A percentile compares a stretch with the other conserved stretches of the same genome.
phyloP scores from a whole-genome alignment of 176 grass and related monocot species.

The Alloteropsis semialata region DNA sequence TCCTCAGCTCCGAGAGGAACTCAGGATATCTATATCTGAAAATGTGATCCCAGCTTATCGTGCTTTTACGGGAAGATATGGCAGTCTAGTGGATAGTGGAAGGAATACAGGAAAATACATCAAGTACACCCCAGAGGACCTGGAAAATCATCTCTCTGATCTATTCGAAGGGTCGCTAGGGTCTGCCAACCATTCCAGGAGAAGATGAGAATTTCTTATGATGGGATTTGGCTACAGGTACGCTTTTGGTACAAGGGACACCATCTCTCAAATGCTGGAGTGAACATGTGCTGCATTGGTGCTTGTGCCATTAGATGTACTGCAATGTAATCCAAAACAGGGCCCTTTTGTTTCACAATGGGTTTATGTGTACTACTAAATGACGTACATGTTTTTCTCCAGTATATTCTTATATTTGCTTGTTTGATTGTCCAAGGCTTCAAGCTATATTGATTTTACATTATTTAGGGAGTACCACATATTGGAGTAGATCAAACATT shows the following conservation, averaged over 20 bases:
- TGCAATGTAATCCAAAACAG: constrained; percentile 30
- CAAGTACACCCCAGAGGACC: constrained; percentile 83
- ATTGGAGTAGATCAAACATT: neutral
- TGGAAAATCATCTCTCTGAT: constrained; percentile 80
- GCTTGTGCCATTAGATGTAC: constrained; percentile 21
- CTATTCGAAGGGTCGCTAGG: constrained; percentile 80
- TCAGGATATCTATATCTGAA: constrained; percentile 96
- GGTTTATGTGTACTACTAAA: constrained; percentile 29
- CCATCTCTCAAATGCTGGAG: constrained; percentile 11
- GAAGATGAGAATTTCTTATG: constrained; percentile 45
- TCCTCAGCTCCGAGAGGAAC: constrained; percentile 81
- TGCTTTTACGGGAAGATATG: constrained; percentile 85
- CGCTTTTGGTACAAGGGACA: constrained; percentile 30
- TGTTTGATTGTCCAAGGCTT: neutral
- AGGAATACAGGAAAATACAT: constrained; percentile 69
- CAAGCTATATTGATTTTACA: neutral
- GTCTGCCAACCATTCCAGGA: constrained; percentile 59
- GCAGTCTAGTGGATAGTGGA: constrained; percentile 70
- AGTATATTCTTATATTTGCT: constrained; percentile 26
- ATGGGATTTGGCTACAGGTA: constrained; percentile 43
- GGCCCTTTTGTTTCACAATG: constrained; percentile 22
- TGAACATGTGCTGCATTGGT: constrained; percentile 8
- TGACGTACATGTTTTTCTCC: constrained; percentile 36
- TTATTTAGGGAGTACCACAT: neutral
- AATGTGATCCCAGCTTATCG: constrained; percentile 94